phyloP scores from a whole-genome alignment of 2,329 filamentous ascomycete species.

The Pestalotiopsis sp. region DNA sequence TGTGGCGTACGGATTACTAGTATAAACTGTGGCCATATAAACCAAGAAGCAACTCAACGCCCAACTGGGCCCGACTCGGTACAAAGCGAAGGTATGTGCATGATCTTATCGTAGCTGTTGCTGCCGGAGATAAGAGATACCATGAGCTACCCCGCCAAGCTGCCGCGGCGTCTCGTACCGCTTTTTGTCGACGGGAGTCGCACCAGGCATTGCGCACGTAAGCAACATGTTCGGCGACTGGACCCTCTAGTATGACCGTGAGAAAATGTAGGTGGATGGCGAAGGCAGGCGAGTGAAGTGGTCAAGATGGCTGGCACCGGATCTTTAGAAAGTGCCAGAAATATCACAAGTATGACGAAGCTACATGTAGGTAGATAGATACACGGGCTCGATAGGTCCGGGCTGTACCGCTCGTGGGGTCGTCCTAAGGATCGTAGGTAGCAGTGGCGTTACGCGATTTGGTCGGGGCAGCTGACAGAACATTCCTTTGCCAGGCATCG shows the following conservation, averaged over 20 bases:
- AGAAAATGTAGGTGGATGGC: neutral
- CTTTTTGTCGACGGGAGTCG: too few relatives aligned
- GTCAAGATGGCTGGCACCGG: too few relatives aligned
- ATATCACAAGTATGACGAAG: neutral
- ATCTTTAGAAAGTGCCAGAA: too few relatives aligned
- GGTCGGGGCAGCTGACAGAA: constrained; percentile 11
- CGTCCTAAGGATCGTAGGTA: neutral
- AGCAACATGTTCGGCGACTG: too few relatives aligned
- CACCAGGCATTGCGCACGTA: too few relatives aligned
- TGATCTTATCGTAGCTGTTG: neutral
- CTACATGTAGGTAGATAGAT: neutral
- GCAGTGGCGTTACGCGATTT: constrained; percentile 1
- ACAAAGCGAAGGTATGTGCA: neutral
- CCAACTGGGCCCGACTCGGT: too few relatives aligned
- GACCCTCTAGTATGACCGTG: neutral
- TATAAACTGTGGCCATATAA: too few relatives aligned
- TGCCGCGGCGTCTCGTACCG: neutral
- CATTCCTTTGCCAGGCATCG: neutral
- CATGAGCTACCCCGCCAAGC: neutral
- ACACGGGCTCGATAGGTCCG: neutral
- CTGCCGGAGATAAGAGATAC: neutral
- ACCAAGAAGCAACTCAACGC: too few relatives aligned
- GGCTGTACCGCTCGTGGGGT: constrained; percentile 2
- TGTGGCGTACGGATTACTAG: too few relatives aligned
- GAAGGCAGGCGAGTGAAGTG: too few relatives aligned